Conservation (phyloP, 257 asterid species). For the Solanum dulcamara region DNA sequence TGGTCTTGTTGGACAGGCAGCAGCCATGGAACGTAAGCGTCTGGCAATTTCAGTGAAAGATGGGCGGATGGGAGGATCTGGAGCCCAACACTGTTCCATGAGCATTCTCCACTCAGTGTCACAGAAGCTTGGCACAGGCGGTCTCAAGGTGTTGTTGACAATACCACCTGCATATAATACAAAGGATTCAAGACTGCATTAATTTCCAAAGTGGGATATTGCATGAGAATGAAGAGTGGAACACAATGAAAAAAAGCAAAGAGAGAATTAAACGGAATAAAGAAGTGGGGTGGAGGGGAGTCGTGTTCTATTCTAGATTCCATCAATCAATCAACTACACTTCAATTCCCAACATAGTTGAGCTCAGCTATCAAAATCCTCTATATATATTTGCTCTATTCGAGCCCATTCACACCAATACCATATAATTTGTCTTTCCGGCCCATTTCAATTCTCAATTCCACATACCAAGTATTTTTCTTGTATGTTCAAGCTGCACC, state of each 20-base stretch:
- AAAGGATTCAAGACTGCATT: not conserved
- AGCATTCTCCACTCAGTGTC: slow-evolving; percentile 4
- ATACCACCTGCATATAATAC: slow-evolving; percentile 2
- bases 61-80: slow-evolving; percentile 11
- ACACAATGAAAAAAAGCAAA: not conserved
- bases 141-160: slow-evolving; percentile 6
- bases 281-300: not conserved
- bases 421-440: not conserved
- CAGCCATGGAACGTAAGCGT: slow-evolving; percentile 6
- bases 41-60: slow-evolving; percentile 6
- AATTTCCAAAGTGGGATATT: not conserved
- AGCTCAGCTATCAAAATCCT: not conserved
- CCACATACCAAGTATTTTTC: not conserved
- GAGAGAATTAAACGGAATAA: not conserved
- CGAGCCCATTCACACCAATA: not conserved
- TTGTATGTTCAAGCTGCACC: not conserved
- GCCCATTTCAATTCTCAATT: not conserved
- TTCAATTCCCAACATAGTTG: not conserved
- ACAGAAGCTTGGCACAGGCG: slow-evolving; percentile 3
- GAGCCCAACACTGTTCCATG: slow-evolving; percentile 11
- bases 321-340: not conserved
- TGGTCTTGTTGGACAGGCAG: not conserved
- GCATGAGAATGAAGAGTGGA: not conserved
- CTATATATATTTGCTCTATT: not conserved
- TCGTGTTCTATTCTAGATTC: not conserved